Evolutionary conservation across 768 basidiomycete genomes (phyloP).

Genomic region (Albatrellus ellisii): DNA sequence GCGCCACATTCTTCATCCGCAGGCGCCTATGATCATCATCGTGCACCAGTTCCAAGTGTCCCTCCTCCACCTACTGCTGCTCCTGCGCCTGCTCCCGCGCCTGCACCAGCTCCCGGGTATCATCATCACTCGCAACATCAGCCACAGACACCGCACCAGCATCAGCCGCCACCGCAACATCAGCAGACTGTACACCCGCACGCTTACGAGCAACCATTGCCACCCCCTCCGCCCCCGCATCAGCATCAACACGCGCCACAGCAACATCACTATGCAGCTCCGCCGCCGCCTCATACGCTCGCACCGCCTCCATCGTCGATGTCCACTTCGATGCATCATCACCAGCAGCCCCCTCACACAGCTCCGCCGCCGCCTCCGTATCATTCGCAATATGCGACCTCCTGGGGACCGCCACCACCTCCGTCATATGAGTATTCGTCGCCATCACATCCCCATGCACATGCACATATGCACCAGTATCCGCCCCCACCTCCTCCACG

Average conservation of each 20-base stretch:
- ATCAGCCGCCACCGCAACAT: conserved; percentile 10
- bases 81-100: conserved; percentile 1
- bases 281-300: conserved; percentile 7
- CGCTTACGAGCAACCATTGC: conserved; percentile 8
- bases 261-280: not conserved
- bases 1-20: too few species aligned
- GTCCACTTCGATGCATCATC: conserved; percentile 7
- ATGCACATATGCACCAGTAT: conserved; percentile 1
- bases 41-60: conserved; percentile 5
- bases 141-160: conserved; percentile 10
- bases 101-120: conserved; percentile 5
- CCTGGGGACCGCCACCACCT: not conserved
- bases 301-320: conserved; percentile 7
- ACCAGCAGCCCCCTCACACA: conserved; percentile 9
- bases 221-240: conserved; percentile 8
- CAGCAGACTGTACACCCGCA: too few species aligned
- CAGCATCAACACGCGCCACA: not conserved
- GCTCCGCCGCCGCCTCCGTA: conserved; percentile 8
- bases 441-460: conserved; percentile 6
- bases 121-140: conserved; percentile 7
- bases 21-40: conserved; percentile 7
- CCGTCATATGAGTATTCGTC: conserved; percentile 3
- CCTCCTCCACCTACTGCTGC: conserved; percentile 12
- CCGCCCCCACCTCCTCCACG: conserved; percentile 7
- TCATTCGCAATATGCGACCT: conserved; percentile 4